A percentile compares a stretch with the other conserved stretches of the same genome.
These are phyloP conservation scores for Polytrichum commune DNA, from an alignment of 225 moss, liverwort and hornwort species.

Conservation along the genomic window DNA sequence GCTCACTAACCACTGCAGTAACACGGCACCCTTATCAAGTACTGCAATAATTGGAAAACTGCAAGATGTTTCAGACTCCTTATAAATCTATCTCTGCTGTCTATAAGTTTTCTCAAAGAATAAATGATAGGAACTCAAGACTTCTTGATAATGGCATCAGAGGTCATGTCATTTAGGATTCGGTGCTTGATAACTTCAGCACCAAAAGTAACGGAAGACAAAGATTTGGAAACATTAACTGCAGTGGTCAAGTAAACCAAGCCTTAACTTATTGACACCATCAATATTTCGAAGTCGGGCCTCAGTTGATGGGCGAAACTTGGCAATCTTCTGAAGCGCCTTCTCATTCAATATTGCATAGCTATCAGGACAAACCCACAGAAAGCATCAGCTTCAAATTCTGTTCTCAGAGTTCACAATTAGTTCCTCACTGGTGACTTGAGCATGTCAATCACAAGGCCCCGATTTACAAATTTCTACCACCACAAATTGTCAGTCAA, in stretches of 20 bases:
- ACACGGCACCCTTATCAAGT: not conserved
- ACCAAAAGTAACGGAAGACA: too few relatives aligned
- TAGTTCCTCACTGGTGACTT: too few relatives aligned
- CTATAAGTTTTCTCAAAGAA: too few relatives aligned
- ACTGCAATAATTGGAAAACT: not conserved
- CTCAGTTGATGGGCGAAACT: conserved; percentile 74
- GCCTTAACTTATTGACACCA: conserved; percentile 81
- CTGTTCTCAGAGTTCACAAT: not conserved
- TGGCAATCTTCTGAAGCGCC: conserved; percentile 73
- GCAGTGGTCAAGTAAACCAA: not conserved
- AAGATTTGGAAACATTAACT: not conserved
- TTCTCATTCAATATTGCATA: conserved; percentile 76
- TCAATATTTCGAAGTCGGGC: conserved; percentile 78
- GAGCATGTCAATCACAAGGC: too few relatives aligned
- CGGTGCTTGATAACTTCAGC: too few relatives aligned
- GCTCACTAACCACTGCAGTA: conserved; percentile 66
- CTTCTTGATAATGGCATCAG: too few relatives aligned
- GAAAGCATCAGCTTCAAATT: conserved; percentile 1
- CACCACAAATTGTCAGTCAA: too few relatives aligned
- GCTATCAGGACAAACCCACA: conserved; percentile 28
- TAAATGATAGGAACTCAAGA: too few relatives aligned
- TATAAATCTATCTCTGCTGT: too few relatives aligned
- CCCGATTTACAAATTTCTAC: too few relatives aligned
- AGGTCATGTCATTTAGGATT: too few relatives aligned
- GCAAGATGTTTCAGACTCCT: not conserved